Percentiles rank a stretch among this genome's conserved stretches.
Evolutionary conservation across 805 yeast species (phyloP).

Genomic region (Cyberlindnera bimundalis): DNA sequence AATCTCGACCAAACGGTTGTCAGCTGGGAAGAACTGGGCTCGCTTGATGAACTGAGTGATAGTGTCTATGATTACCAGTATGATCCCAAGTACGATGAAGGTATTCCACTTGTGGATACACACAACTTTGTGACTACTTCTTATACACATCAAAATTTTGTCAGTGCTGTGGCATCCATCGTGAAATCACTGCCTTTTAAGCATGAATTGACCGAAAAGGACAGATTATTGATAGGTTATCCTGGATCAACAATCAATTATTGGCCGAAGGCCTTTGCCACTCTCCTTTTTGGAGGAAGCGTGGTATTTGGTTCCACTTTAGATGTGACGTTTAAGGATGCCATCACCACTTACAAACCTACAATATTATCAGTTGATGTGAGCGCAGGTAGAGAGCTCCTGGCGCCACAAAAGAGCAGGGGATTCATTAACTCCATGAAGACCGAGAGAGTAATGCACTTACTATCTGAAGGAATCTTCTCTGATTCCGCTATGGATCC

Average conservation of each 20-base stretch:
- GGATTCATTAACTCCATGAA: constrained; percentile 10
- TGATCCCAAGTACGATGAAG: constrained; percentile 28
- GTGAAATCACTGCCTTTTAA: constrained; percentile 34
- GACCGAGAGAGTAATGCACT: constrained; percentile 25
- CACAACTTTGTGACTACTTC: constrained; percentile 29
- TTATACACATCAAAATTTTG: constrained; percentile 50
- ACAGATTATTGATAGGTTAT: constrained; percentile 31
- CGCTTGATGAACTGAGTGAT: constrained; percentile 8
- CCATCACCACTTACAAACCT: constrained; percentile 11
- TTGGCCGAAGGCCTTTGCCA: constrained; percentile 38
- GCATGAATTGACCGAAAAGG: constrained; percentile 33
- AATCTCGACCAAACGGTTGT: constrained; percentile 13
- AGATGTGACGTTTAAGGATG: constrained; percentile 8
- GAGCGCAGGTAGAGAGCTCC: constrained; percentile 1
- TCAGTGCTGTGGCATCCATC: constrained; percentile 51
- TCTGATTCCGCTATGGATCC: constrained; percentile 28
- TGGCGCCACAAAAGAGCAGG: constrained; percentile 6
- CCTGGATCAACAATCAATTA: constrained; percentile 35
- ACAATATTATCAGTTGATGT: constrained; percentile 15
- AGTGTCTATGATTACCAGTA: constrained; percentile 28
- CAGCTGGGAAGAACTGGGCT: constrained; percentile 28
- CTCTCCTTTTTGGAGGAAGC: constrained; percentile 34
- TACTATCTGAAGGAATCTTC: constrained; percentile 19
- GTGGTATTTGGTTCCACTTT: constrained; percentile 27
- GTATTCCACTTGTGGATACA: constrained; percentile 34